Conservation (phyloP, 768 basidiomycete species). For the Ramaria rubella region DNA sequence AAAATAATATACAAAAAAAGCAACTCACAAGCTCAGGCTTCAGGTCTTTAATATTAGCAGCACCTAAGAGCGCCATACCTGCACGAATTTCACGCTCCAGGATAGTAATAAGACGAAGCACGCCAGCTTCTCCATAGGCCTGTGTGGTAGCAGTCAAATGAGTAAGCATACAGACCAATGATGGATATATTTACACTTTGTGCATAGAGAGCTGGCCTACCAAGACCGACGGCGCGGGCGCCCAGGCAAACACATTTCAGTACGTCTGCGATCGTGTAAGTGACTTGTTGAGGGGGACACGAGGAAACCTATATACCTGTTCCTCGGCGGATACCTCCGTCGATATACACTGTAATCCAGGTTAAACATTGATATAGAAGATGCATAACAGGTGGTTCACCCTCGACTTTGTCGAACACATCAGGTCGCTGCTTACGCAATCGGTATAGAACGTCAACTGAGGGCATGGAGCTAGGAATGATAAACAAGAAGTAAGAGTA, state of each 20-base stretch:
- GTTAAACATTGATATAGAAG: no score
- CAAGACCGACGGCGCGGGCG: conserved; percentile 80
- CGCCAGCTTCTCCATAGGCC: conserved; percentile 73
- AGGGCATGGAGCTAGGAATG: conserved; percentile 56
- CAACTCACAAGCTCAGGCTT: conserved; percentile 66
- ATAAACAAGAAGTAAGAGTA: conserved; percentile 18
- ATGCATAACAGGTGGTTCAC: no score
- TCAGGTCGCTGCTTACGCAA: conserved; percentile 69
- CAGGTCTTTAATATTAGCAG: conserved; percentile 54
- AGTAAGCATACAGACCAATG: neutral
- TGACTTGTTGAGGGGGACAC: neutral
- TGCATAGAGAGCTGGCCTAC: conserved; percentile 80
- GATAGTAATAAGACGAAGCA: conserved; percentile 57
- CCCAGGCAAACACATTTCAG: conserved; percentile 88
- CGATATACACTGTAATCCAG: conserved; percentile 80
- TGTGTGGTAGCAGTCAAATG: conserved; percentile 21
- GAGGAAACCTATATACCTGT: conserved; percentile 44
- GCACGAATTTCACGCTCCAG: conserved; percentile 71
- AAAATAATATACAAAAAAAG: no score
- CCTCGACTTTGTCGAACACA: conserved; percentile 66
- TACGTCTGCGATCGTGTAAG: conserved; percentile 44
- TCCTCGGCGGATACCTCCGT: conserved; percentile 76
- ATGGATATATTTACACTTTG: conserved; percentile 51
- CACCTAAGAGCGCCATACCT: conserved; percentile 73
- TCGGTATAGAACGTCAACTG: conserved; percentile 70